A percentile compares a stretch with the other conserved stretches of the same genome.
phyloP scores from a whole-genome alignment of 1,284 basidiomycete genomes.

The Lentinula novae-zelandiae region DNA sequence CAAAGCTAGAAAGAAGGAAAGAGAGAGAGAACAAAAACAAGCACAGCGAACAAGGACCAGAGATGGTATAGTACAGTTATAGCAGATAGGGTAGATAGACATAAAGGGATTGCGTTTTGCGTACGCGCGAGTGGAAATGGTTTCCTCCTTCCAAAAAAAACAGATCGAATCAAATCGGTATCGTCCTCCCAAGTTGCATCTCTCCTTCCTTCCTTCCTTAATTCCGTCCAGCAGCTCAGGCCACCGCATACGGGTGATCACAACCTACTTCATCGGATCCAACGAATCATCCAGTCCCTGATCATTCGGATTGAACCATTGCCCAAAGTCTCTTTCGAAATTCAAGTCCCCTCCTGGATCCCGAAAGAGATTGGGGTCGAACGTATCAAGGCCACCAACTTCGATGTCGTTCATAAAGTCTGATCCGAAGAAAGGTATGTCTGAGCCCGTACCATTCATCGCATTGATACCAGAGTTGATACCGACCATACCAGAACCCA shows the following conservation, averaged over 20 bases:
- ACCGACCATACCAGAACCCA: neutral
- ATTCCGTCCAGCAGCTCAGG: neutral
- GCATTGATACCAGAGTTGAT: neutral
- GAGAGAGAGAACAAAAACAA: neutral
- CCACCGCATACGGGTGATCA: neutral
- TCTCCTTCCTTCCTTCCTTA: neutral
- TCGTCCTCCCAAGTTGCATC: neutral
- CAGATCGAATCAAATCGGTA: neutral
- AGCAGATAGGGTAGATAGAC: conserved; percentile 1
- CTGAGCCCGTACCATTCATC: neutral
- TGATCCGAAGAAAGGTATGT: conserved; percentile 27
- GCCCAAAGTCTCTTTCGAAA: conserved; percentile 65
- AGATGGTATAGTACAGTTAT: neutral
- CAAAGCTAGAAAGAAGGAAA: neutral
- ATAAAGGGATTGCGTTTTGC: neutral
- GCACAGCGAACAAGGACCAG: neutral
- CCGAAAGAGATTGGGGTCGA: conserved; percentile 40
- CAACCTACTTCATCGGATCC: conserved; percentile 11
- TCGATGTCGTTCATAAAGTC: conserved; percentile 42
- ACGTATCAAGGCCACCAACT: conserved; percentile 34
- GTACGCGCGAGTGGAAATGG: neutral
- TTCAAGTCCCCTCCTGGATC: conserved; percentile 41
- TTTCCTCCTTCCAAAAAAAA: neutral
- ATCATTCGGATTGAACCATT: conserved; percentile 62
- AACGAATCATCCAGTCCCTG: conserved; percentile 11